Percentiles rank a stretch among this genome's conserved stretches.
Conservation (phyloP, 164 flowering plant species). For the Malania oleifera region DNA sequence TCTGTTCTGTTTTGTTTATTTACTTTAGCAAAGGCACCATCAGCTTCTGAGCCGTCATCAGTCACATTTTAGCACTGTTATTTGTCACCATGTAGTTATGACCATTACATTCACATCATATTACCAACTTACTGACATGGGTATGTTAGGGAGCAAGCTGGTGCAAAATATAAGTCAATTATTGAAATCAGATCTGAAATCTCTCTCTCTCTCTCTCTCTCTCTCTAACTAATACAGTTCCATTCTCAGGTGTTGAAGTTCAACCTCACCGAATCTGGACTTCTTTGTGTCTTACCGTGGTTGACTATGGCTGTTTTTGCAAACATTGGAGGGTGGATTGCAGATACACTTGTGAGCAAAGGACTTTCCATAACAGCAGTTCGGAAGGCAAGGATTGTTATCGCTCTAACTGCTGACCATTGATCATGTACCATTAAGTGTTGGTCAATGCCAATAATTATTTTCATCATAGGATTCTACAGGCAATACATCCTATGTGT, state of each 20-base stretch:
- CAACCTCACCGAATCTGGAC: conserved; percentile 96
- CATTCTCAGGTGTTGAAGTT: conserved; percentile 84
- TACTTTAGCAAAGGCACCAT: no score
- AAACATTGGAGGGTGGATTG: conserved; percentile 98
- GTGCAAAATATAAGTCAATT: no score
- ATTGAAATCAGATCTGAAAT: no score
- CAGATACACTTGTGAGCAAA: conserved; percentile 89
- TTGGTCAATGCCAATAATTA: no score
- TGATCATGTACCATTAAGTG: no score
- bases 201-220: not conserved
- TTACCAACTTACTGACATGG: no score
- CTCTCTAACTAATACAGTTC: not conserved
- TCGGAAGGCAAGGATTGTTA: conserved; percentile 63
- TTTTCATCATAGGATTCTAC: no score
- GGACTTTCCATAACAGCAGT: conserved; percentile 90
- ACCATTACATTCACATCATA: not conserved
- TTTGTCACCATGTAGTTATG: not conserved
- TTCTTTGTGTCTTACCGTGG: conserved; percentile 95
- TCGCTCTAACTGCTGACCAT: not conserved
- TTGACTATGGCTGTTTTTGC: conserved; percentile 98
- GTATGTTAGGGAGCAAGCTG: no score
- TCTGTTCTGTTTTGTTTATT: no score
- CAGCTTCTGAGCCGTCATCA: not conserved
- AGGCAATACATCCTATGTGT: no score
- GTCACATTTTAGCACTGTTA: not conserved